These are phyloP conservation scores for Ceratocystis destructans DNA, from an alignment of 2,329 filamentous ascomycete genomes.

Conservation along the genomic window DNA sequence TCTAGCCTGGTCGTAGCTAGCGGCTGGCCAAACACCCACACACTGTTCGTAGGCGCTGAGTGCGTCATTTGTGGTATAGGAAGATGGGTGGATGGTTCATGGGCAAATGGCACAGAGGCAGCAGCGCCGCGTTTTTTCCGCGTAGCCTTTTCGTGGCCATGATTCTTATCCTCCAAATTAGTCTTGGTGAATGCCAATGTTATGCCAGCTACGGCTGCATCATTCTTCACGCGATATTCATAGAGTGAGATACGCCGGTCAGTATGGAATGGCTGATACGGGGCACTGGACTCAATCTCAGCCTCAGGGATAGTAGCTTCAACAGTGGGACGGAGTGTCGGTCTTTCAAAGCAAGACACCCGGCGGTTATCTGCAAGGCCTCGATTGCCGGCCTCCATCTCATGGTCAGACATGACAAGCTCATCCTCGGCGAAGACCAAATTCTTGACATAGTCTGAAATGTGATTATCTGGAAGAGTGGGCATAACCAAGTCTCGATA, in stretches of 20 bases:
- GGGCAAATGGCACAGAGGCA: neutral
- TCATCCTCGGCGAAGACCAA: conserved; percentile 29
- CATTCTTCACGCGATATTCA: conserved; percentile 35
- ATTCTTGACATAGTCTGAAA: conserved; percentile 13
- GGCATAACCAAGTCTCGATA: conserved; percentile 56
- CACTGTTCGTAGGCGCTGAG: conserved; percentile 5
- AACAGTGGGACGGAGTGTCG: conserved; percentile 30
- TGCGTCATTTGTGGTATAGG: neutral
- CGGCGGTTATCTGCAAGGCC: conserved; percentile 34
- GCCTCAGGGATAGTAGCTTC: conserved; percentile 58
- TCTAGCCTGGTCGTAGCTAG: conserved; percentile 40
- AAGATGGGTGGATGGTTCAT: neutral
- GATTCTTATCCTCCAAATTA: conserved; percentile 32
- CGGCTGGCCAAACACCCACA: conserved; percentile 49
- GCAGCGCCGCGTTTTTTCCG: conserved; percentile 19
- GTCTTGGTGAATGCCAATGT: conserved; percentile 24
- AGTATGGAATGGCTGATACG: conserved; percentile 92
- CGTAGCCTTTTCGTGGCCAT: conserved; percentile 28
- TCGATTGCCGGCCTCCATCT: conserved; percentile 41
- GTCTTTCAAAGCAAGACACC: neutral
- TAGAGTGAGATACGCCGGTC: conserved; percentile 71
- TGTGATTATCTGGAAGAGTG: conserved; percentile 43
- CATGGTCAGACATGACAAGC: conserved; percentile 39
- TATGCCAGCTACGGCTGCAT: neutral
- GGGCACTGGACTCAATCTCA: conserved; percentile 89